Percentiles rank a stretch among this genome's conserved stretches.
phyloP scores from a whole-genome alignment of 305 asterid species.

The Fraxinus nigra region DNA sequence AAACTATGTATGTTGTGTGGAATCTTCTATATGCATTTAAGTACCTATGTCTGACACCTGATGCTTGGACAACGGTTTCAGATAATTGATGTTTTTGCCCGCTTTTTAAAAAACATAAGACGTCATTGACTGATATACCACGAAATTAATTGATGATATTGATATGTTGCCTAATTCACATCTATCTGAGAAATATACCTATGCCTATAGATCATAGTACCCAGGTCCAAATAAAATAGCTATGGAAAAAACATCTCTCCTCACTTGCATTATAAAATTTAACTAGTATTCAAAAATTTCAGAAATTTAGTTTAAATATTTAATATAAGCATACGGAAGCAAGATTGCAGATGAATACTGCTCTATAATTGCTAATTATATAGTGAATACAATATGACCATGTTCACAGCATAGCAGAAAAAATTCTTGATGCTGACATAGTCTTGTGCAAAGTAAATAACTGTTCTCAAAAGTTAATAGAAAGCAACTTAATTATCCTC shows the following conservation, averaged over 20 bases:
- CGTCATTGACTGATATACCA: not conserved
- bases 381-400: not conserved
- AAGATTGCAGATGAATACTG: not conserved
- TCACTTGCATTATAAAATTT: not conserved
- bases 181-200: not conserved
- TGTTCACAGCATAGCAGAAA: not conserved
- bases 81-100: not conserved
- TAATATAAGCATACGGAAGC: not conserved
- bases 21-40: not conserved
- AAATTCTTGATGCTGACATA: not conserved
- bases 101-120: not conserved
- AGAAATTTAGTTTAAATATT: not conserved
- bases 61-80: not conserved
- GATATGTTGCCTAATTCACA: not conserved
- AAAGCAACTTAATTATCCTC: conserved; percentile 1
- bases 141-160: not conserved
- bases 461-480: not conserved
- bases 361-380: not conserved
- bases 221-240: conserved; percentile 4
- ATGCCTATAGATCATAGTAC: not conserved
- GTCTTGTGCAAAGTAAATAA: not conserved
- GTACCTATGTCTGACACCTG: not conserved
- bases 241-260: not conserved
- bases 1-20: not conserved
- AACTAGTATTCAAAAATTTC: not conserved